Base-by-base conservation (phyloP, 2,329 filamentous ascomycete species). In the Rachicladosporium sp. region DNA sequence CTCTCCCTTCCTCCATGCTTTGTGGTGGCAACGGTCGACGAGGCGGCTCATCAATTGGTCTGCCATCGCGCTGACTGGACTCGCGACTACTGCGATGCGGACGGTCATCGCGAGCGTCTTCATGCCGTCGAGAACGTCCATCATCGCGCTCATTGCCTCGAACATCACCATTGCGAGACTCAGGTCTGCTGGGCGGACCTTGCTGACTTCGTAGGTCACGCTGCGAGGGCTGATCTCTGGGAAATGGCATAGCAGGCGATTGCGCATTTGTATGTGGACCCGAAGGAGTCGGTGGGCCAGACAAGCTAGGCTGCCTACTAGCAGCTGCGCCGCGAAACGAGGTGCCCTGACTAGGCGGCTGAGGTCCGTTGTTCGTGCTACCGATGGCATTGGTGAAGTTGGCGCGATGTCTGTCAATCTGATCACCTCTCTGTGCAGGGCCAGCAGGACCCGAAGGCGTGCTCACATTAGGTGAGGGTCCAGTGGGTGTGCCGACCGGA, bases 391-490 rank as follows among this genome's bases (percentile, higher is more conserved):
- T 46, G 36, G 53, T 54, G 48, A 56, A 51, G 33, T 46, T 46
- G 10, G 43, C 43, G 27, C 49, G 43, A 37, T 54, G 50, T 31
- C 52, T 37, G 15, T 51, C 44, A 27, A 37, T 42, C 34, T 47
- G 40, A 29, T 46, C 43, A 37, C 46, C 43, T 31, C 47, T 42
- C 33, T 54, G 49, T 10, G 35, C 41, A 10, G 44, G 43, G 3
- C 46, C 47, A 10, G 52, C 50, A 27, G 56, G 56, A 2, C 56
- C 56, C 21, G 53, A 50, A 2, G 56, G 55, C 19, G 54, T 50
- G 10, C 46, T 44, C 32, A 36, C 46, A 4, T 38, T 38, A 10
- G 57, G 52, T 6, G 50, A 47, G 31, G 56, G 54, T 15, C 50
- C 55, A 19, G 50, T 54, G 10, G 54, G 55, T 9, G 53, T 51